Percentiles rank a stretch among this genome's conserved stretches.
These are phyloP conservation scores for Umbellularia californica DNA, from an alignment of 164 flowering plant genomes.

Conservation along the genomic window DNA sequence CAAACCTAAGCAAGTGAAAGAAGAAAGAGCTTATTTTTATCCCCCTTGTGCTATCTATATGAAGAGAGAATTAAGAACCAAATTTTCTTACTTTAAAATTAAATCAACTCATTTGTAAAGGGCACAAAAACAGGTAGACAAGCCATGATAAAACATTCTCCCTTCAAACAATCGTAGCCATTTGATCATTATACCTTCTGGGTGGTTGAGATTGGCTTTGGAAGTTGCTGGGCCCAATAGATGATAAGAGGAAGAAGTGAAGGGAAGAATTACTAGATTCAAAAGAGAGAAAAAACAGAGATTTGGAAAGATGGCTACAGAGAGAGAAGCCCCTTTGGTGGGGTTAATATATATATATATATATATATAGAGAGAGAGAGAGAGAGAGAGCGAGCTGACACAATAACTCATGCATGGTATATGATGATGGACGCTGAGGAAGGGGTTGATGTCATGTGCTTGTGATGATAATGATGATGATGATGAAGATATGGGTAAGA, in stretches of 20 bases:
- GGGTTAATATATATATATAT: slow-evolving; percentile 24
- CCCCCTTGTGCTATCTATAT: too few relatives aligned
- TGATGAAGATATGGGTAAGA: not conserved
- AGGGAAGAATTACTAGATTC: not conserved
- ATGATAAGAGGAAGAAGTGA: not conserved
- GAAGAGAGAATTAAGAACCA: too few relatives aligned
- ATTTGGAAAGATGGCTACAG: not conserved
- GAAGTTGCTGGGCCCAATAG: not conserved
- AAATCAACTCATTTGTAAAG: too few relatives aligned
- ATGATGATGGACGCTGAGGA: slow-evolving; percentile 38
- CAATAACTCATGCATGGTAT: slow-evolving; percentile 43
- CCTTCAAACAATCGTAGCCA: too few relatives aligned
- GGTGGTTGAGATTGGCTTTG: not conserved
- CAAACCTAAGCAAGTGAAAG: too few relatives aligned
- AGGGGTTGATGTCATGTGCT: too few relatives aligned
- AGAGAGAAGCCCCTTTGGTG: slow-evolving; percentile 41
- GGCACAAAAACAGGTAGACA: too few relatives aligned
- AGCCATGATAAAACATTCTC: too few relatives aligned
- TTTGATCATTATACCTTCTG: too few relatives aligned
- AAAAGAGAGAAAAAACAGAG: not conserved
- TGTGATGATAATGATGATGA: too few relatives aligned
- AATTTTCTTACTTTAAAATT: too few relatives aligned
- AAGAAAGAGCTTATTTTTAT: too few relatives aligned
- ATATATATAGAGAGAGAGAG: not conserved
- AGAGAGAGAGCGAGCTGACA: slow-evolving; percentile 20